These are phyloP conservation scores for Cladosporium sp. DNA, from an alignment of 2,329 filamentous ascomycete genomes.

Conservation along the genomic window DNA sequence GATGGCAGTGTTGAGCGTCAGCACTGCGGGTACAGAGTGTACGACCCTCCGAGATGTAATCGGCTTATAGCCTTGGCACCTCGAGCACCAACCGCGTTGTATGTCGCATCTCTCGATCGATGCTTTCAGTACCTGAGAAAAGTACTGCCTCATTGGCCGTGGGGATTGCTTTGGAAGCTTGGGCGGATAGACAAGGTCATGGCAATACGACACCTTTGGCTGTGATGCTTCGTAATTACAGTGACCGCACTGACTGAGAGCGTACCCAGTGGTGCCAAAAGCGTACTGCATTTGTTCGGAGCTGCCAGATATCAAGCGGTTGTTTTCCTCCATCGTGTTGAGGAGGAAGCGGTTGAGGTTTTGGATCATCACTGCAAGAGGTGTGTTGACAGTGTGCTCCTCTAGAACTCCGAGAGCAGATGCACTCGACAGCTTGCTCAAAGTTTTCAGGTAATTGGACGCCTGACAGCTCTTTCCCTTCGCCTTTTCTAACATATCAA, in stretches of 20 bases:
- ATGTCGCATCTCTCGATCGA: conserved; percentile 87
- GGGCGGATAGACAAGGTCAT: conserved; percentile 77
- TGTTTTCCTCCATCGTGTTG: conserved; percentile 66
- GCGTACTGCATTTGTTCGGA: conserved; percentile 67
- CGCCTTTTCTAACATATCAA: conserved; percentile 97
- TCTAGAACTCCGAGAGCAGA: conserved; percentile 76
- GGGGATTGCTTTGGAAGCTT: conserved; percentile 43
- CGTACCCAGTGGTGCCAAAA: conserved; percentile 67
- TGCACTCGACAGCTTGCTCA: conserved; percentile 77
- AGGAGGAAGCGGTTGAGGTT: conserved; percentile 80
- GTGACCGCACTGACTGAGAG: conserved; percentile 75
- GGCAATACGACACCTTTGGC: conserved; percentile 73
- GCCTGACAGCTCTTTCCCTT: conserved; percentile 92
- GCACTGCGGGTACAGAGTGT: conserved; percentile 73
- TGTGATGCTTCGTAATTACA: conserved; percentile 83
- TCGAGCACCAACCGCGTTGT: conserved; percentile 87
- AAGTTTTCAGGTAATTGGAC: conserved; percentile 86
- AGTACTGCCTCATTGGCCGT: conserved; percentile 53
- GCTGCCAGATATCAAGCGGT: conserved; percentile 60
- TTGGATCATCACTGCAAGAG: conserved; percentile 79
- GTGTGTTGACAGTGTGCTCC: conserved; percentile 69
- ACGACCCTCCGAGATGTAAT: conserved; percentile 82
- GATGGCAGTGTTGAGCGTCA: conserved; percentile 79
- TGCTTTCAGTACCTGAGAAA: conserved; percentile 87
- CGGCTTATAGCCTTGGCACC: conserved; percentile 86